Conservation (phyloP, 495 filamentous ascomycete genomes). For the Penicillium turbatum region DNA sequence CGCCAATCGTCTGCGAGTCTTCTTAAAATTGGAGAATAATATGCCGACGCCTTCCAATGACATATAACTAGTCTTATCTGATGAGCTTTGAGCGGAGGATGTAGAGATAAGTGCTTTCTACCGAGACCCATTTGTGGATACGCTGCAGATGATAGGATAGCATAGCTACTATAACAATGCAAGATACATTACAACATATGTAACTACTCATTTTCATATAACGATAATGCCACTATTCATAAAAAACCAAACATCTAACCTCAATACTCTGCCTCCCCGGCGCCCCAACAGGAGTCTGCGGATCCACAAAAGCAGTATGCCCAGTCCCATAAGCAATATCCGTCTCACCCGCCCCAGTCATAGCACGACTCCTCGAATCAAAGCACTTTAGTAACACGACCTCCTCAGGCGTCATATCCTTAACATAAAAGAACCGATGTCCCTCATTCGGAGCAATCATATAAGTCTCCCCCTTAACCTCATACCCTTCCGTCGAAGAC, state of each 20-base stretch:
- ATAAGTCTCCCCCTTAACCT: conserved; percentile 17
- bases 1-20: too few relatives aligned
- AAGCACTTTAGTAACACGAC: conserved; percentile 76
- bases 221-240: not conserved
- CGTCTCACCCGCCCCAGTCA: conserved; percentile 32
- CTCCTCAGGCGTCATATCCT: conserved; percentile 50
- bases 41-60: too few relatives aligned
- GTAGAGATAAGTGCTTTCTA: too few relatives aligned
- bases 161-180: too few relatives aligned
- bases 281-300: conserved; percentile 55
- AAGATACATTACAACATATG: not conserved
- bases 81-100: not conserved
- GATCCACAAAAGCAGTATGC: conserved; percentile 78
- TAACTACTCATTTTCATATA: not conserved
- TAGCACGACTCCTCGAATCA: conserved; percentile 49
- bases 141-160: too few relatives aligned
- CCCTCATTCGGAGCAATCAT: conserved; percentile 8
- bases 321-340: conserved; percentile 61
- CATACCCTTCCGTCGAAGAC: conserved; percentile 65
- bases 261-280: conserved; percentile 76
- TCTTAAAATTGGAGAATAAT: too few relatives aligned
- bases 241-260: conserved; percentile 75
- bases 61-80: too few relatives aligned
- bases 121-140: too few relatives aligned
- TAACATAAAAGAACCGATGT: conserved; percentile 10